Conservation (phyloP, 176 grass and related monocot genomes). For the Ensete glaucum region DNA sequence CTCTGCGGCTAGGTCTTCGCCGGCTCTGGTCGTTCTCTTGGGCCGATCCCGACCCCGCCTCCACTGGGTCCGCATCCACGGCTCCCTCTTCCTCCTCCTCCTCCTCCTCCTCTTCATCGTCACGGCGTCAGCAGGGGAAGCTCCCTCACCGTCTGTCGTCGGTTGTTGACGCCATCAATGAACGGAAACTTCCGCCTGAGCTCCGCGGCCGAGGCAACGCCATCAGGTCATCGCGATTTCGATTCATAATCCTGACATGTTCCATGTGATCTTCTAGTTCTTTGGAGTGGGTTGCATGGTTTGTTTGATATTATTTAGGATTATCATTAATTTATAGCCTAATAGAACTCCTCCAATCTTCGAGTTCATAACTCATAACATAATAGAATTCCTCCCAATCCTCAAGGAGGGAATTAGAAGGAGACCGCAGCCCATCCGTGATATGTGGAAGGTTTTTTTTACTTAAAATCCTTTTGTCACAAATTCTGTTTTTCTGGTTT, state of each 20-base stretch:
- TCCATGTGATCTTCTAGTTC: background rate
- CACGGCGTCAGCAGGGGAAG: constrained; percentile 26
- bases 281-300: background rate
- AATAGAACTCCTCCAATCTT: no score
- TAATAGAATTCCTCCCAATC: no score
- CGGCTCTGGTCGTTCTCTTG: constrained; percentile 39
- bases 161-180: constrained; percentile 64
- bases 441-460: background rate
- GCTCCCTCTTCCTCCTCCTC: constrained; percentile 9
- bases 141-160: constrained; percentile 39
- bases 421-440: background rate
- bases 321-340: no score
- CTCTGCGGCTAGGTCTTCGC: background rate
- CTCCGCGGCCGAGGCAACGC: constrained; percentile 54
- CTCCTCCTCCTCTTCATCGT: constrained; percentile 22
- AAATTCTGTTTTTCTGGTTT: background rate
- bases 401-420: no score
- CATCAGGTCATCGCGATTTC: constrained; percentile 30
- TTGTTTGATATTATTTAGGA: background rate
- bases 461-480: background rate
- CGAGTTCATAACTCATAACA: no score
- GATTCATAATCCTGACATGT: background rate
- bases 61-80: background rate
- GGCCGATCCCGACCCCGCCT: constrained; percentile 14
- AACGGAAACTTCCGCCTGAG: constrained; percentile 66